Evolutionary conservation across 2,329 filamentous ascomycete species (phyloP).

Genomic region (Trichoderma sp.): DNA sequence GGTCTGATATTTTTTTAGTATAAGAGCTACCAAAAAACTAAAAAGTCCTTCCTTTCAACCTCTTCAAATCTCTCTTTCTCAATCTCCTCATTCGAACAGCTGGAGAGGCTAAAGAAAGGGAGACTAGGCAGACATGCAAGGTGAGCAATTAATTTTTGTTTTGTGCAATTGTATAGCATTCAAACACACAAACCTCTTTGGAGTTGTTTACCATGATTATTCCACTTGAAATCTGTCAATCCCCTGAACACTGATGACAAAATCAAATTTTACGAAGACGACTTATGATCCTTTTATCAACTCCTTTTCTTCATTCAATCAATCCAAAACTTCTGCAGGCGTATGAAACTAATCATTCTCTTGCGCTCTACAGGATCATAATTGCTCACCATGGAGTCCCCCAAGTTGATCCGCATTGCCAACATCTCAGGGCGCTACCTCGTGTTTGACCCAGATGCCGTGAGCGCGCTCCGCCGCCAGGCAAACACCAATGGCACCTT

Average conservation of each 20-base stretch:
- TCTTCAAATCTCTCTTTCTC: constrained; percentile 25
- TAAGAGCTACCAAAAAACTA: constrained; percentile 26
- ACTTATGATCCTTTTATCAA: constrained; percentile 41
- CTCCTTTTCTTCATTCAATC: neutral
- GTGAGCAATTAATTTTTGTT: constrained; percentile 25
- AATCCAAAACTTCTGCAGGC: neutral
- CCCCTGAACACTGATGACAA: constrained; percentile 56
- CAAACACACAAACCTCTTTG: neutral
- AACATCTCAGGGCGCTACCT: constrained; percentile 79
- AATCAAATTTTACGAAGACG: constrained; percentile 47
- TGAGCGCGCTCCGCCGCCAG: constrained; percentile 73
- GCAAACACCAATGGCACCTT: constrained; percentile 86
- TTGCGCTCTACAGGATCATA: constrained; percentile 28
- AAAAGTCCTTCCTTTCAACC: constrained; percentile 20
- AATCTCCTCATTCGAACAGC: neutral
- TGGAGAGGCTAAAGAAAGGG: neutral
- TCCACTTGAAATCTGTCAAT: constrained; percentile 59
- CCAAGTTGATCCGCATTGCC: constrained; percentile 71
- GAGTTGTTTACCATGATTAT: constrained; percentile 48
- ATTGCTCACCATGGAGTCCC: constrained; percentile 26
- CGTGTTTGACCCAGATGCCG: constrained; percentile 82
- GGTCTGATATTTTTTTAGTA: constrained; percentile 29
- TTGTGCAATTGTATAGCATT: neutral
- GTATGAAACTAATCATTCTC: constrained; percentile 2
- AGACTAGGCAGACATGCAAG: constrained; percentile 9